Percentiles rank a stretch among this genome's conserved stretches.
Conservation (phyloP, 306 rosid genomes). For the Nissolia schottii region DNA sequence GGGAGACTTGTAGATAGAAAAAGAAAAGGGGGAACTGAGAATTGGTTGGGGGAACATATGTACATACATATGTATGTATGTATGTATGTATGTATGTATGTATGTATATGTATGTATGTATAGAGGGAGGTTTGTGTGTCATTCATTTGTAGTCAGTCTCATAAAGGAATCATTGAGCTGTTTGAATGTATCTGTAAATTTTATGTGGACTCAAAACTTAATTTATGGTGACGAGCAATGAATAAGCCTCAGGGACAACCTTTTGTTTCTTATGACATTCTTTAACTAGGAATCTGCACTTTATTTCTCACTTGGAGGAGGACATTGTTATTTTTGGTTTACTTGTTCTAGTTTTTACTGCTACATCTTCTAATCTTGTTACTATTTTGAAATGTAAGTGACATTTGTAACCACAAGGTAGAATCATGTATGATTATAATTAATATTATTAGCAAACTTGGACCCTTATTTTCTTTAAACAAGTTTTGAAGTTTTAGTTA, state of each 20-base stretch:
- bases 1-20: constrained; percentile 48
- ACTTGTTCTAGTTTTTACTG: background rate
- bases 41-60: constrained; percentile 1
- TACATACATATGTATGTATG: too few species aligned
- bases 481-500: too few species aligned
- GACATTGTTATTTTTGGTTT: too few species aligned
- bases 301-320: constrained; percentile 2
- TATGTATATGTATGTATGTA: too few species aligned
- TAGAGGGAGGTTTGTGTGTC: constrained; percentile 40
- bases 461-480: too few species aligned
- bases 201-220: constrained; percentile 13
- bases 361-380: background rate
- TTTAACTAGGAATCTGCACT: background rate
- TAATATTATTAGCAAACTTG: background rate
- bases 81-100: too few species aligned
- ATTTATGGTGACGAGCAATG: constrained; percentile 45
- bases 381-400: too few species aligned
- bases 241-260: constrained; percentile 33
- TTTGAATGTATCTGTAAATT: constrained; percentile 34
- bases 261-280: background rate
- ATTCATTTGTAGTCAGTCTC: constrained; percentile 66
- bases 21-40: constrained; percentile 20
- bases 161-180: constrained; percentile 38
- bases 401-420: background rate
- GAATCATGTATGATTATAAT: too few species aligned